These are phyloP conservation scores for Triticum monococcum DNA, from an alignment of 176 grass and related monocot genomes.

Conservation along the genomic window DNA sequence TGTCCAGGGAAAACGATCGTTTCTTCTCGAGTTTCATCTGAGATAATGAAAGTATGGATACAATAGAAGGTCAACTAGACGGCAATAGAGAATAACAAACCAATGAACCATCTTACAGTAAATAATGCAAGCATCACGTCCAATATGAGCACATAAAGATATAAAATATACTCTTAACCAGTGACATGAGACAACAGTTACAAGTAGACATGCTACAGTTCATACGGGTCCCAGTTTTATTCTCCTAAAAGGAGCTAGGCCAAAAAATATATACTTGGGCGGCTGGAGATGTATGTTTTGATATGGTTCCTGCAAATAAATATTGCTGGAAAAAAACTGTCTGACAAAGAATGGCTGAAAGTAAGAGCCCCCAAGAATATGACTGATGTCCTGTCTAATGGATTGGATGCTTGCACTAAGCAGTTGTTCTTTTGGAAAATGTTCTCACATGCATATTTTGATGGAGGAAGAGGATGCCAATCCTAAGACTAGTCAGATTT, in stretches of 20 bases:
- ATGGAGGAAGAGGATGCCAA: background rate
- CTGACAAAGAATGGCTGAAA: background rate
- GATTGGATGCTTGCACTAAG: background rate
- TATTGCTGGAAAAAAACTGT: background rate
- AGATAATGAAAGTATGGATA: background rate
- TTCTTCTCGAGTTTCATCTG: slow-evolving; percentile 95
- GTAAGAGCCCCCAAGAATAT: background rate
- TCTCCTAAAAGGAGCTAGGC: background rate
- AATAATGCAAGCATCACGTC: slow-evolving; percentile 13
- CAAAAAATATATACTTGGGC: background rate
- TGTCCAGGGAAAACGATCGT: slow-evolving; percentile 79
- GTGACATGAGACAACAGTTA: background rate
- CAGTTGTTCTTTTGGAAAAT: background rate
- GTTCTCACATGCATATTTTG: background rate
- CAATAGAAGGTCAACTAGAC: slow-evolving; percentile 16
- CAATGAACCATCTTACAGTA: background rate
- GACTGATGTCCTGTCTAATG: background rate
- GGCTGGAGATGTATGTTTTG: background rate
- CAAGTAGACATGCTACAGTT: background rate
- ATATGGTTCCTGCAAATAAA: background rate
- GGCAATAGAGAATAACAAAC: slow-evolving; percentile 3
- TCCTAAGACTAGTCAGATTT: background rate
- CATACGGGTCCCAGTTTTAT: background rate
- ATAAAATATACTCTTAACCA: background rate
- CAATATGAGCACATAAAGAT: background rate